A percentile compares a stretch with the other conserved stretches of the same genome.
Conservation (phyloP, 129 eudicot species). For the Centaurea solstitialis region DNA sequence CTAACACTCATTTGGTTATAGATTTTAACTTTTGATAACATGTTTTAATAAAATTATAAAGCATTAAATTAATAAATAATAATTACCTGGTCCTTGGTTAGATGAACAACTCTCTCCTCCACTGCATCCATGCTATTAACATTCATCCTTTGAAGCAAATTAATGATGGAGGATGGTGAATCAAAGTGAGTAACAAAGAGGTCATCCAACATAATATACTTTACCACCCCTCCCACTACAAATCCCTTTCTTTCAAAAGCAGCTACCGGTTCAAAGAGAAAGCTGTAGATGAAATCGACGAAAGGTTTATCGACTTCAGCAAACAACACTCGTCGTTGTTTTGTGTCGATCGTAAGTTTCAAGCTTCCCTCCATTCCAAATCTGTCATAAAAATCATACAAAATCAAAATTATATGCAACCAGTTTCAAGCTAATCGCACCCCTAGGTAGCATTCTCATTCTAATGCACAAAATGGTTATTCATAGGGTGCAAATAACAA, state of each 20-base stretch:
- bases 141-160: background rate
- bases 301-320: background rate
- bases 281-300: background rate
- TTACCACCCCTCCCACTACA: background rate
- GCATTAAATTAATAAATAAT: no score
- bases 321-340: background rate
- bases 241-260: background rate
- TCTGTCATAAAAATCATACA: no score
- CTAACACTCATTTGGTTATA: no score
- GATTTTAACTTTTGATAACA: no score
- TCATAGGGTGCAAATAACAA: no score
- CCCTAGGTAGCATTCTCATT: no score
- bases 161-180: background rate
- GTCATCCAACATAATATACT: background rate
- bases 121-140: background rate
- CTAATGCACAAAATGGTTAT: no score
- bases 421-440: no score
- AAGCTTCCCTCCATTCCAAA: background rate
- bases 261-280: background rate
- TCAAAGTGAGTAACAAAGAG: background rate
- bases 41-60: no score
- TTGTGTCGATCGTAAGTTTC: background rate
- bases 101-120: background rate
- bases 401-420: no score
- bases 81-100: background rate